Conservation (phyloP, 352 stramenopile species). For the Pythium pyrilobum region DNA sequence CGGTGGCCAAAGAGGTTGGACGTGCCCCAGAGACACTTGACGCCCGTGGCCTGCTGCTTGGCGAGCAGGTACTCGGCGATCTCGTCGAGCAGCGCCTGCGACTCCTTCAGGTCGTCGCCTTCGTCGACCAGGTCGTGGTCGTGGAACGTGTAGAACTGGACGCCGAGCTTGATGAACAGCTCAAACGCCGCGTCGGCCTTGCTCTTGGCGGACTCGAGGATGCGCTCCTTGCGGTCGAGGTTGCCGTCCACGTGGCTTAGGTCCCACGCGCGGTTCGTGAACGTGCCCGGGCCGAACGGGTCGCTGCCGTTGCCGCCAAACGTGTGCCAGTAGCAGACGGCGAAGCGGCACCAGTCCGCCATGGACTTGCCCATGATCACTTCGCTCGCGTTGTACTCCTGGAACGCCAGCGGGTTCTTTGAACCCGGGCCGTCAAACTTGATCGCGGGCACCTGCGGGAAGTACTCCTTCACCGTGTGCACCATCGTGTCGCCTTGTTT, state of each 20-base stretch:
- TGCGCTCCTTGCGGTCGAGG: neutral
- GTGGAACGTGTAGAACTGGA: conserved; percentile 4
- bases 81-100: neutral
- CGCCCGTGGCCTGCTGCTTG: neutral
- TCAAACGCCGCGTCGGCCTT: conserved; percentile 3
- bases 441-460: neutral
- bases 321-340: conserved; percentile 4
- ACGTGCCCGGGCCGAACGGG: neutral
- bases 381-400: conserved; percentile 1
- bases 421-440: neutral
- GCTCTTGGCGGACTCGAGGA: neutral
- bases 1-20: conserved; percentile 1
- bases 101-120: neutral
- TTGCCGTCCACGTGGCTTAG: neutral
- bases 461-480: conserved; percentile 3
- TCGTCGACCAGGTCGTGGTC: neutral
- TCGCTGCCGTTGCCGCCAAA: neutral
- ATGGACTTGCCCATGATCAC: conserved; percentile 4
- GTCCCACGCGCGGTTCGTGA: neutral
- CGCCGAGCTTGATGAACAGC: conserved; percentile 4
- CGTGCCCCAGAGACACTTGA: conserved; percentile 4
- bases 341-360: conserved; percentile 3
- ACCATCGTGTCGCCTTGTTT: too few relatives aligned
- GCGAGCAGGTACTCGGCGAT: neutral
- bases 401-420: neutral